Conservation (phyloP, 805 yeast genomes). For the Ascoidea tarda region DNA sequence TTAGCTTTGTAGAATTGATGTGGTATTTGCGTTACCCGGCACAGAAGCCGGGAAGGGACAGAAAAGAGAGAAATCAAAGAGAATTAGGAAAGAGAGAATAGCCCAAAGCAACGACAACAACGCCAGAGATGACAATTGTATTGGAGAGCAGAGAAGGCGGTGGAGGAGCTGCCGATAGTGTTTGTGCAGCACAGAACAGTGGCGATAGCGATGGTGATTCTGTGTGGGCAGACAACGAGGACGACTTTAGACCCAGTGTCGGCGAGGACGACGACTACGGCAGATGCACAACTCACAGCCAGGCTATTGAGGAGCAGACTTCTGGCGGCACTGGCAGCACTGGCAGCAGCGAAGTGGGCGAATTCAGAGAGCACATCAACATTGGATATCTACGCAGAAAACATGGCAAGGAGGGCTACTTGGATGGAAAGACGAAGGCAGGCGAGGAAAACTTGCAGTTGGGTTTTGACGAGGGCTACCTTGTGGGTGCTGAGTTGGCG, state of each 20-base stretch:
- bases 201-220: neutral
- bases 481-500: neutral
- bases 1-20: no score
- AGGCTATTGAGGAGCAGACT: neutral
- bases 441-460: constrained; percentile 3
- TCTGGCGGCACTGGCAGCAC: no score
- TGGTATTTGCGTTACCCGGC: no score
- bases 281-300: neutral
- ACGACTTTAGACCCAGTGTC: neutral
- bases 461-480: neutral
- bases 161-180: neutral
- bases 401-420: constrained; percentile 70
- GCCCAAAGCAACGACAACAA: neutral
- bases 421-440: constrained; percentile 52
- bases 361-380: neutral
- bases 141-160: neutral
- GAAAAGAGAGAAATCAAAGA: neutral
- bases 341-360: neutral
- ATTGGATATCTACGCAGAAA: neutral
- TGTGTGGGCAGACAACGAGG: constrained; percentile 1
- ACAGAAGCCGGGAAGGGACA: neutral
- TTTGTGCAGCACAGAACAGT: neutral
- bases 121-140: neutral
- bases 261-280: neutral
- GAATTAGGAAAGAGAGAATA: neutral